Conservation (phyloP, 805 yeast species). For the Suhomyces emberorum region DNA sequence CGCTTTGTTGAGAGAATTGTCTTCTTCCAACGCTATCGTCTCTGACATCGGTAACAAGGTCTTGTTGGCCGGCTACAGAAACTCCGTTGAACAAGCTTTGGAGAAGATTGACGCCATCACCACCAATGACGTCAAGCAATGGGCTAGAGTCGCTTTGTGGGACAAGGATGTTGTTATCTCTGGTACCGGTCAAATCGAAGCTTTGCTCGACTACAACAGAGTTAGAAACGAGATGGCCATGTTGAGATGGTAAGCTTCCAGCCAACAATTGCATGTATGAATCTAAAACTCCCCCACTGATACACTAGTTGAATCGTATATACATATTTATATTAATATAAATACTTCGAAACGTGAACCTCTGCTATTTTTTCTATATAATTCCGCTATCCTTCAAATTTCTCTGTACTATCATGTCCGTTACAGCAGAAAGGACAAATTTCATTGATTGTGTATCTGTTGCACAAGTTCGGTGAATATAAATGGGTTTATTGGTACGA, state of each 20-base stretch:
- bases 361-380: too few species aligned
- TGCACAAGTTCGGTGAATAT: constrained; percentile 92
- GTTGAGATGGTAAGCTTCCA: constrained; percentile 59
- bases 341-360: not conserved
- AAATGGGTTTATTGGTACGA: constrained; percentile 68
- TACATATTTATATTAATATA: constrained; percentile 5
- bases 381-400: constrained; percentile 78
- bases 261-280: constrained; percentile 1
- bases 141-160: constrained; percentile 78
- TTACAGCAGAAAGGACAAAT: constrained; percentile 87
- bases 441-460: constrained; percentile 88
- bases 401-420: constrained; percentile 84
- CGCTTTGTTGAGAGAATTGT: constrained; percentile 49
- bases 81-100: constrained; percentile 56
- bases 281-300: not conserved
- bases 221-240: constrained; percentile 85
- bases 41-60: constrained; percentile 57
- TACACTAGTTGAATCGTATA: constrained; percentile 1
- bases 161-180: constrained; percentile 80
- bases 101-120: constrained; percentile 62
- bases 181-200: constrained; percentile 86
- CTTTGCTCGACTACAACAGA: constrained; percentile 78
- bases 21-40: constrained; percentile 50
- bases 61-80: constrained; percentile 59
- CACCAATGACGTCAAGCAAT: constrained; percentile 56